These are phyloP conservation scores for Afroboletus lepidellus DNA, from an alignment of 1,284 basidiomycete genomes.

Conservation along the genomic window DNA sequence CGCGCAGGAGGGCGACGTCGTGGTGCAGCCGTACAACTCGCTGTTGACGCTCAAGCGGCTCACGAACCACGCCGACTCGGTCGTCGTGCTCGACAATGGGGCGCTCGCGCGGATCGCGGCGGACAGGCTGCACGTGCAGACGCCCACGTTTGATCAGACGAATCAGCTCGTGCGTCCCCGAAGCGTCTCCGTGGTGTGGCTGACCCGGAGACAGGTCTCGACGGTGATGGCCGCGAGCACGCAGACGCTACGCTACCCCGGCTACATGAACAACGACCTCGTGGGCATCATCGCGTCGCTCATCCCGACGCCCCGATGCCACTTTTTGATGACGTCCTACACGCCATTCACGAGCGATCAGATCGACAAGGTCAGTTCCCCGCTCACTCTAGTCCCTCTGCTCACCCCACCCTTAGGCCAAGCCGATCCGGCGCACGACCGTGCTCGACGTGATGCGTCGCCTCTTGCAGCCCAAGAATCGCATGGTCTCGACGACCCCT, in stretches of 20 bases:
- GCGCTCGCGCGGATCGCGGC: slow-evolving; percentile 90
- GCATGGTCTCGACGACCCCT: slow-evolving; percentile 94
- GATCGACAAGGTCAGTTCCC: slow-evolving; percentile 75
- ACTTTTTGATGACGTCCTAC: slow-evolving; percentile 99
- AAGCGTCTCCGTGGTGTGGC: slow-evolving; percentile 5
- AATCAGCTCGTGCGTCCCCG: slow-evolving; percentile 94
- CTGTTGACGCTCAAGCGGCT: slow-evolving; percentile 93
- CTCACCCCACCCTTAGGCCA: slow-evolving; percentile 53
- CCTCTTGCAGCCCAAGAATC: slow-evolving; percentile 95
- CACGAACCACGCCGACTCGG: slow-evolving; percentile 95
- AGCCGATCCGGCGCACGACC: slow-evolving; percentile 88
- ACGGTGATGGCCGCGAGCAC: slow-evolving; percentile 98
- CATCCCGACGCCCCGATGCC: slow-evolving; percentile 97
- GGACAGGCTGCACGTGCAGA: slow-evolving; percentile 88
- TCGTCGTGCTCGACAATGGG: slow-evolving; percentile 96
- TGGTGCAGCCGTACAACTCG: slow-evolving; percentile 98
- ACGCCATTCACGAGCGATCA: slow-evolving; percentile 98
- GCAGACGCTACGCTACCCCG: slow-evolving; percentile 94
- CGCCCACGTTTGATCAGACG: slow-evolving; percentile 91
- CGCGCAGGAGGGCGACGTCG: slow-evolving; percentile 86
- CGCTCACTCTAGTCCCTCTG: neutral
- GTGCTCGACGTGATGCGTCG: slow-evolving; percentile 99
- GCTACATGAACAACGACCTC: slow-evolving; percentile 99
- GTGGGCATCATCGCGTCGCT: slow-evolving; percentile 96
- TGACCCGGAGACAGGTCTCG: slow-evolving; percentile 60